phyloP scores from a whole-genome alignment of 768 basidiomycete genomes.

The Pilatotrama ljubarskyi region DNA sequence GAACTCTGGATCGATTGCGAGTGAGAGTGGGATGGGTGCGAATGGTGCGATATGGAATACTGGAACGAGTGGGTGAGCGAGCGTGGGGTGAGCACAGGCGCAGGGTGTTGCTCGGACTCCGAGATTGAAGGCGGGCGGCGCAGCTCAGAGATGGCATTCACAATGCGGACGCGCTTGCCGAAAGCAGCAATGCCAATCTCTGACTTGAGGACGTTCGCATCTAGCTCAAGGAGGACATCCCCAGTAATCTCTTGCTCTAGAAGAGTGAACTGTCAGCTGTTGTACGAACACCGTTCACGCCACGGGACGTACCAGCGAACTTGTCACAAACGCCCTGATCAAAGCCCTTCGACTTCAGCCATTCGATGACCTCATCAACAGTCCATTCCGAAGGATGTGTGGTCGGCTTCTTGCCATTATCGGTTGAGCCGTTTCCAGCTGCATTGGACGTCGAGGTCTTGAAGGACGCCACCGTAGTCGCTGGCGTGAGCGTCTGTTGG shows the following conservation, averaged over 20 bases:
- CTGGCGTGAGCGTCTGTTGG: conserved; percentile 29
- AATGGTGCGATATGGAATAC: conserved; percentile 29
- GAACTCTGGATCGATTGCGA: conserved; percentile 38
- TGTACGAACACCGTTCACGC: background rate
- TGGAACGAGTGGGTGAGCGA: conserved; percentile 29
- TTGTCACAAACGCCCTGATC: conserved; percentile 80
- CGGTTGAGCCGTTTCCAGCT: background rate
- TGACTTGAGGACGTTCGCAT: conserved; percentile 84
- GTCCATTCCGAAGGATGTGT: conserved; percentile 73
- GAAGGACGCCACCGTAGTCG: conserved; percentile 23
- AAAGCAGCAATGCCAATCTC: conserved; percentile 94
- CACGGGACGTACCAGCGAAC: conserved; percentile 69
- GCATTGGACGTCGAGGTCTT: conserved; percentile 11
- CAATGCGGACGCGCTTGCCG: conserved; percentile 91
- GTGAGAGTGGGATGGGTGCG: conserved; percentile 36
- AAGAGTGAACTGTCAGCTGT: conserved; percentile 1
- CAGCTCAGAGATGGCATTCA: conserved; percentile 89
- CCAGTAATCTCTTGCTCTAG: conserved; percentile 98
- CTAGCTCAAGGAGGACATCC: conserved; percentile 93
- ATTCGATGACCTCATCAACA: conserved; percentile 86
- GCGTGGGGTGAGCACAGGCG: conserved; percentile 21
- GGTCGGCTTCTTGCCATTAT: conserved; percentile 35
- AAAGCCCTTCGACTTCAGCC: conserved; percentile 84
- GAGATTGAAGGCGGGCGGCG: conserved; percentile 67
- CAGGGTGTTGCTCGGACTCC: conserved; percentile 44